phyloP scores from a whole-genome alignment of 306 rosid species.

The Corylus avellana region DNA sequence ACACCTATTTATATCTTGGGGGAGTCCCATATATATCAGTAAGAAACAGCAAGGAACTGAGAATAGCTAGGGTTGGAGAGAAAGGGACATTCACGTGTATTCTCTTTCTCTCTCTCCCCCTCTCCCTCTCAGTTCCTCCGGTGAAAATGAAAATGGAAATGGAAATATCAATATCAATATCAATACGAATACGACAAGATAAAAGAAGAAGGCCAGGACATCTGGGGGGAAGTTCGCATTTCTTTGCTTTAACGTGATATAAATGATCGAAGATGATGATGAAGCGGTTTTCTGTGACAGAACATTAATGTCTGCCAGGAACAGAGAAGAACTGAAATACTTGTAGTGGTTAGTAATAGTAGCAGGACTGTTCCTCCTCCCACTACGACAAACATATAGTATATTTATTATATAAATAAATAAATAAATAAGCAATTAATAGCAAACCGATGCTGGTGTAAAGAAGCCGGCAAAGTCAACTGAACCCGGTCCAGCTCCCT shows the following conservation, averaged over 20 bases:
- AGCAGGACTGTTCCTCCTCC: slow-evolving; percentile 7
- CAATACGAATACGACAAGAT: background rate
- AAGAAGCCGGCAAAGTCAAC: background rate
- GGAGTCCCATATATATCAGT: slow-evolving; percentile 1
- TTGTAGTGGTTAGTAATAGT: slow-evolving; percentile 20
- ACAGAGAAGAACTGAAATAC: slow-evolving; percentile 28
- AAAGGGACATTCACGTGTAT: background rate
- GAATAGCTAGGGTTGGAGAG: slow-evolving; percentile 9
- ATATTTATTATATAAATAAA: background rate
- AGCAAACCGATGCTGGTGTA: background rate
- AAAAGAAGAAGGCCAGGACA: slow-evolving; percentile 4
- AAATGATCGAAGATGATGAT: slow-evolving; percentile 8
- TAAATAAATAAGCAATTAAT: background rate
- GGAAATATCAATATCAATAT: background rate
- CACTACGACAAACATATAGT: background rate
- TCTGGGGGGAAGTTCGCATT: background rate
- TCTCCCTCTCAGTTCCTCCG: background rate
- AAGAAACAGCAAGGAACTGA: background rate
- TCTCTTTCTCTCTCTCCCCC: background rate
- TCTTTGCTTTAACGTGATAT: slow-evolving; percentile 8
- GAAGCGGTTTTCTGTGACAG: slow-evolving; percentile 10
- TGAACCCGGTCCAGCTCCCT: background rate
- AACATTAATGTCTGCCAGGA: slow-evolving; percentile 18
- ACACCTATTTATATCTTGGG: slow-evolving; percentile 24
- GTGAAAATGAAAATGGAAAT: background rate